Base-by-base conservation (phyloP, 2,329 filamentous ascomycete species). In the Emmonsiellopsis sp. region DNA sequence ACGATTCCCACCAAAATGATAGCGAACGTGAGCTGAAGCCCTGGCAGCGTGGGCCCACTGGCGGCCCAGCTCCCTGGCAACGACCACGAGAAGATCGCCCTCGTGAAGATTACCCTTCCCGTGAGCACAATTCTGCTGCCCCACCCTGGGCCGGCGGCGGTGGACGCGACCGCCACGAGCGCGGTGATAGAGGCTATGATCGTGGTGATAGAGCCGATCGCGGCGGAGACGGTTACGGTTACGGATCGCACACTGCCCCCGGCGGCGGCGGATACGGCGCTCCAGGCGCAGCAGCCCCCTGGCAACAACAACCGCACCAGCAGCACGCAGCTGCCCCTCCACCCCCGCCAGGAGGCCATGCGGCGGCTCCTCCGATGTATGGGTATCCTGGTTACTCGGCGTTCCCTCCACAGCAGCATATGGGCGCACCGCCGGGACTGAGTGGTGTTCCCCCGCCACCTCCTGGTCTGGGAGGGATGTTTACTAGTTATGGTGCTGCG, bases 21-120 rank as follows among this genome's bases (percentile, higher is more conserved):
- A 70, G 65, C 53, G 70, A 73, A 51, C 68, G 66, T 54, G 83
- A 86, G 61, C 77, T 81, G 61, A 92, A 89, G 71, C 91, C 91
- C 50, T 96, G 90, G 90, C 87, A 95, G 68, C 84, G 88, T 65
- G 88, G 86, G 38, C 88, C 89, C 15, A 90, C 87, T 32, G 64
- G 66, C 31, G 89, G 88, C 54, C 89, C 85, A 55, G 90, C 90
- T 61, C 90, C 90, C 7, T 95, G 91, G 89, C 74, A 78, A 66
- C 75, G 75, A 57, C 46, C 46, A 26, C 71, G 74, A 55, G 76
- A 77, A 57, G 83, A 86, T 54, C 79, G 81, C 58, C 73, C 72
- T 54, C 71, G 76, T 51, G 74, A 78, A 43, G 75, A 79, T 59
- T 74, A 75, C 9, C 41, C 49, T 8, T 52, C 57, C 6, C 56